These are phyloP conservation scores for Vanrija sp. DNA, from an alignment of 1,284 basidiomycete genomes.

Conservation along the genomic window DNA sequence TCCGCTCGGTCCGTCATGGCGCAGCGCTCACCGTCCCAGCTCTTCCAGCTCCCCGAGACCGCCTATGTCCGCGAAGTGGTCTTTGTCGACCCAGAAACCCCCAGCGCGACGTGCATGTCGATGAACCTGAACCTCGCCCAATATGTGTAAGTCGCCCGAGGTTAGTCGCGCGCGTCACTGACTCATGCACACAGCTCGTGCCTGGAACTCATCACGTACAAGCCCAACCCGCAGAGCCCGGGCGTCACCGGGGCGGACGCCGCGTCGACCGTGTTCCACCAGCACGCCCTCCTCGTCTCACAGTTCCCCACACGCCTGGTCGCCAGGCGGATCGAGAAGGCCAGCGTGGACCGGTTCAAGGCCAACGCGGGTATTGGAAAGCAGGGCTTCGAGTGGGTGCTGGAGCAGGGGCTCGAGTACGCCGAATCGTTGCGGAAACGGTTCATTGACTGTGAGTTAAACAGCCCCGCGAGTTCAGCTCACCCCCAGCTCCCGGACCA, in stretches of 20 bases:
- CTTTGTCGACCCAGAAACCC: constrained; percentile 68
- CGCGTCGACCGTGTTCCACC: constrained; percentile 32
- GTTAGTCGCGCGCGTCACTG: background rate
- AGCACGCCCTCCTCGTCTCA: constrained; percentile 39
- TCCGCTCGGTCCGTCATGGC: too few relatives aligned
- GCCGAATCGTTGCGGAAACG: background rate
- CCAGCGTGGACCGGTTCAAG: constrained; percentile 77
- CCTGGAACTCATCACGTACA: constrained; percentile 83
- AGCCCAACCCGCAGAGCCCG: constrained; percentile 52
- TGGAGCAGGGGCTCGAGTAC: constrained; percentile 38
- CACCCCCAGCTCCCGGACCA: background rate
- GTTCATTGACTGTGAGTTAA: background rate
- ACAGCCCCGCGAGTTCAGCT: background rate
- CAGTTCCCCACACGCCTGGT: constrained; percentile 71
- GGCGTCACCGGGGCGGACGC: constrained; percentile 5
- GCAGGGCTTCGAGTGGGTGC: constrained; percentile 78
- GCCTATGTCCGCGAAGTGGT: constrained; percentile 92
- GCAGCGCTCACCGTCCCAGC: constrained; percentile 16
- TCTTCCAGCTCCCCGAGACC: constrained; percentile 58
- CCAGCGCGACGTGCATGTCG: constrained; percentile 74
- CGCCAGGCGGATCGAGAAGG: constrained; percentile 73
- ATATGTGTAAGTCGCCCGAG: constrained; percentile 41
- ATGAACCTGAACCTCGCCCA: constrained; percentile 86
- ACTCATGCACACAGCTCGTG: constrained; percentile 32
- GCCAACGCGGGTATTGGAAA: constrained; percentile 82